A percentile compares a stretch with the other conserved stretches of the same genome.
Conservation (phyloP, 176 grass and related monocot species). For the Melocanna baccifera region DNA sequence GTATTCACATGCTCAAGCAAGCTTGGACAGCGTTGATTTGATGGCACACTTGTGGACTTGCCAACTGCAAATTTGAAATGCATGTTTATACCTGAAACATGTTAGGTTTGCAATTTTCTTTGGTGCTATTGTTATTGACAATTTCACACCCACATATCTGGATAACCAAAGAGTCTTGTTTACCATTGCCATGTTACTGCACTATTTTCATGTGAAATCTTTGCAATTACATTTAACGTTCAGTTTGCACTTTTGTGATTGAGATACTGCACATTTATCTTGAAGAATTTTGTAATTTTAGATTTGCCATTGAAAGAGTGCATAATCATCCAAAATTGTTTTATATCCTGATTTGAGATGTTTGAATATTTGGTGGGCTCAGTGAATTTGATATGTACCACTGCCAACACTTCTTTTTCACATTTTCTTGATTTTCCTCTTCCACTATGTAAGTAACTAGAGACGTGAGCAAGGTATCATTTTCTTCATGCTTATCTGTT, state of each 20-base stretch:
- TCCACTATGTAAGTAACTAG: background rate
- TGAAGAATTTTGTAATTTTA: background rate
- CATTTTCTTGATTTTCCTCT: background rate
- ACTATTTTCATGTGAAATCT: background rate
- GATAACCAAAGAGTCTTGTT: background rate
- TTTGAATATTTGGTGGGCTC: background rate
- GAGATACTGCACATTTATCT: background rate
- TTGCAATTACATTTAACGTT: background rate
- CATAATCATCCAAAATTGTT: background rate
- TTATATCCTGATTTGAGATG: background rate
- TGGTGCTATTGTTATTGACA: background rate
- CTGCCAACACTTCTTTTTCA: background rate
- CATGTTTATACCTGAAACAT: constrained; percentile 20
- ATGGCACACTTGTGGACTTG: constrained; percentile 5
- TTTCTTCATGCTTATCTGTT: background rate
- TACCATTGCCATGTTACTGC: background rate
- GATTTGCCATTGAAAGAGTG: background rate
- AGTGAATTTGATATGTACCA: background rate
- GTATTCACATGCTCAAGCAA: constrained; percentile 26
- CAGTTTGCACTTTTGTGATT: background rate
- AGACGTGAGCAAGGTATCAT: background rate
- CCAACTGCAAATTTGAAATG: constrained; percentile 12
- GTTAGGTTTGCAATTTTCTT: background rate
- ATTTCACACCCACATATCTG: constrained; percentile 4
- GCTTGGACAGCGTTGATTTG: constrained; percentile 29